Evolutionary conservation across 305 asterid species (phyloP).

Genomic region (Stenogyne calaminthoides): DNA sequence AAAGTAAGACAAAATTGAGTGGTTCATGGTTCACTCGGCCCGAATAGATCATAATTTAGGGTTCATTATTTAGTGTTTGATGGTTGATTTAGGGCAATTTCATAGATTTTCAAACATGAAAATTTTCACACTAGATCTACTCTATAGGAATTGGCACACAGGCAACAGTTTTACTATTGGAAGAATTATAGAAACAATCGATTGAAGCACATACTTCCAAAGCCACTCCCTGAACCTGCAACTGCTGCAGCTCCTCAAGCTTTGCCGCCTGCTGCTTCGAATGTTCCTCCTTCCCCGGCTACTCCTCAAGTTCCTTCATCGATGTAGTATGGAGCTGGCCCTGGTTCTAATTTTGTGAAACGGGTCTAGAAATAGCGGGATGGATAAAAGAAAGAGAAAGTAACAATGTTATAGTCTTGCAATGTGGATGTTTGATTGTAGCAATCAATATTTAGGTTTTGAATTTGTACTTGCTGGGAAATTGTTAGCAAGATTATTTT

Average conservation of each 20-base stretch:
- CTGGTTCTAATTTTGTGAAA: conserved; percentile 60
- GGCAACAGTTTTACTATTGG: conserved; percentile 94
- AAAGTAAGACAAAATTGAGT: too few species aligned
- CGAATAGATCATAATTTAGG: too few species aligned
- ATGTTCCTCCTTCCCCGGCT: conserved; percentile 49
- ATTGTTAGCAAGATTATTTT: neutral
- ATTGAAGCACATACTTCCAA: conserved; percentile 91
- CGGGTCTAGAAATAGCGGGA: conserved; percentile 60
- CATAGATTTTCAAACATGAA: too few species aligned
- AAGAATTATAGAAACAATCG: conserved; percentile 85
- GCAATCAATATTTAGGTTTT: neutral
- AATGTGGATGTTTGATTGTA: neutral
- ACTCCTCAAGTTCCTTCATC: conserved; percentile 58
- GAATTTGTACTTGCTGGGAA: neutral
- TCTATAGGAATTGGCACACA: conserved; percentile 97
- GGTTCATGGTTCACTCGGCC: too few species aligned
- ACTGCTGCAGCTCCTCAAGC: conserved; percentile 51
- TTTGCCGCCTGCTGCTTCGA: conserved; percentile 45
- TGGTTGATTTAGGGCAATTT: too few species aligned
- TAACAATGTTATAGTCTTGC: conserved; percentile 29
- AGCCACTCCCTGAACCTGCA: conserved; percentile 73
- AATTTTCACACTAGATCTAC: too few species aligned
- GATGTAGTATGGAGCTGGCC: conserved; percentile 56
- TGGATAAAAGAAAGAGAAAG: conserved; percentile 90
- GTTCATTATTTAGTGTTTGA: too few species aligned